phyloP scores from a whole-genome alignment of 371 early-diverging fungal genomes.

The Coemansia sp. region DNA sequence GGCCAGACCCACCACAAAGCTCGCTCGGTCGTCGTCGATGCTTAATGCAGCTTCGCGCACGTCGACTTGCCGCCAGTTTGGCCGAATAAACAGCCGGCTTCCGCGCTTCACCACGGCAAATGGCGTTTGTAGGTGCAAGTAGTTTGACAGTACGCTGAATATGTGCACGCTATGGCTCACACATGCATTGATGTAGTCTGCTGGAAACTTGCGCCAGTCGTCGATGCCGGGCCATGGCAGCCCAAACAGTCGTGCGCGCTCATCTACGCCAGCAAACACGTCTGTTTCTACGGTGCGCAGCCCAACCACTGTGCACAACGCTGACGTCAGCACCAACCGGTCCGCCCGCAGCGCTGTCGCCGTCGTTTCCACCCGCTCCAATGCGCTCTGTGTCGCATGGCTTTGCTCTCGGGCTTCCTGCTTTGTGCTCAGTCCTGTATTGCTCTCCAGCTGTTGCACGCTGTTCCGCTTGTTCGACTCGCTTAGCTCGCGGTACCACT shows the following conservation, averaged over 20 bases:
- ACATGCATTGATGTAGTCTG: conserved; percentile 81
- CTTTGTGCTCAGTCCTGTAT: not conserved
- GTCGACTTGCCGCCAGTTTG: conserved; percentile 30
- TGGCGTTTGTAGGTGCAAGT: conserved; percentile 75
- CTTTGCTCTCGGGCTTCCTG: not conserved
- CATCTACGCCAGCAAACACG: conserved; percentile 17
- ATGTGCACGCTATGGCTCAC: conserved; percentile 77
- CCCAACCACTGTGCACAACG: conserved; percentile 30
- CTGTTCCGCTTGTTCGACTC: not conserved
- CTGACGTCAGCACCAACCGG: conserved; percentile 28
- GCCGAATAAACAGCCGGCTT: conserved; percentile 53
- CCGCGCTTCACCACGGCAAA: conserved; percentile 62
- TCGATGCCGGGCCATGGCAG: conserved; percentile 42
- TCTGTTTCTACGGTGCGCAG: conserved; percentile 5
- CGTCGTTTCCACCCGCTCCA: conserved; percentile 8
- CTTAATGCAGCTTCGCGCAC: conserved; percentile 57
- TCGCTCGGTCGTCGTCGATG: conserved; percentile 59
- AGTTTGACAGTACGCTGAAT: conserved; percentile 72
- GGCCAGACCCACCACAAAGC: conserved; percentile 69
- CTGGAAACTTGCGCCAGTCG: conserved; percentile 54
- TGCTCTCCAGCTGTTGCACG: conserved; percentile 7
- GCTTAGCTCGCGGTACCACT: not conserved
- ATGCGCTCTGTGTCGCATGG: not conserved
- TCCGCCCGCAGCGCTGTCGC: conserved; percentile 20
- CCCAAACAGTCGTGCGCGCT: conserved; percentile 36